Base-by-base conservation (phyloP, 2,329 filamentous ascomycete genomes). In the Fusarium fujikuroi region DNA sequence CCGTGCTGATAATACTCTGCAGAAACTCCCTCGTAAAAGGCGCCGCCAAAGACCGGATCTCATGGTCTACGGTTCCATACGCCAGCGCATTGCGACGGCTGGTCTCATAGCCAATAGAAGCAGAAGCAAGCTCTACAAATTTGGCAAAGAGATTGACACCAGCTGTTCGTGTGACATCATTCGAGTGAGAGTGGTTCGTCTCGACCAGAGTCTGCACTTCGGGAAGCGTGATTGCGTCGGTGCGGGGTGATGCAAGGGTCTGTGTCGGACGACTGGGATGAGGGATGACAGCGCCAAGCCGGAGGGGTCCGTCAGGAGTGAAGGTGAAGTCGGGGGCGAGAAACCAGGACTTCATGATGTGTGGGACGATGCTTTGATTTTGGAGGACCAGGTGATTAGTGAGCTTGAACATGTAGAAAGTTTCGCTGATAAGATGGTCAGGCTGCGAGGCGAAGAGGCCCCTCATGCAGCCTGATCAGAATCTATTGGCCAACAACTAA, bases 361-460 rank as follows among this genome's bases (percentile, higher is more conserved):
- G 9, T 3, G 28, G 12, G 14, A 0, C 0, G 18, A 12, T 18
- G 1, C 0, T 39, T 5, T 18, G 9, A 37, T 9, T 9, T 21
- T 0, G 0, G 7, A 2, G 3, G 9, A 37, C 7, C 21, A 1
- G 2, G 21, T 2, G 4, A 16, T 12, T 0, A 3, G 3, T 50
- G 0, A 28, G 4, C 4, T 25, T 3, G 5, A 6, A 6, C 14
- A 7, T 4, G 3, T 6, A 12, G 4, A 7, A 8, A 3, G 18
- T 2, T 5, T 16, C 4, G 32, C 3, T 7, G 0, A 4, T 6
- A 9, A 15, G 1, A 2, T 5, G 0, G 1, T 37, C 1, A 4
- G 18, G 32, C 49, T 21, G 0, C 2, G 0, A 11, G 6, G 12
- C 11, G 9, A 3, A 3, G 7, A 6, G 4, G 2, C 18, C n/a